A percentile compares a stretch with the other conserved stretches of the same genome.
phyloP scores from a whole-genome alignment of 257 asterid species.

The Thymus mandschuricus region DNA sequence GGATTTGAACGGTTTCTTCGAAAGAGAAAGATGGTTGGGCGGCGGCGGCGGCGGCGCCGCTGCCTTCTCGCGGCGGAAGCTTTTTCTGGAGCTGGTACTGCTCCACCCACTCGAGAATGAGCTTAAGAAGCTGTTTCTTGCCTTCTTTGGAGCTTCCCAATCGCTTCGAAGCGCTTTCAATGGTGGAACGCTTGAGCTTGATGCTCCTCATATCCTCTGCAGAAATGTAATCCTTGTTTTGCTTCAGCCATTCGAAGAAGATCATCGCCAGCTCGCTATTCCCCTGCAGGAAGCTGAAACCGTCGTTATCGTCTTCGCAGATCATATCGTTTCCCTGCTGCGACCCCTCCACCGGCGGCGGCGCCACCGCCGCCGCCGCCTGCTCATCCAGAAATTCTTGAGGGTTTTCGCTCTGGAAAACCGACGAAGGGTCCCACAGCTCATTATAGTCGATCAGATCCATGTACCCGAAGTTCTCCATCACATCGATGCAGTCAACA shows the following conservation, averaged over 20 bases:
- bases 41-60: not conserved
- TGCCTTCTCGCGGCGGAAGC: conserved; percentile 33
- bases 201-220: conserved; percentile 87
- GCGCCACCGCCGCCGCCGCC: not conserved
- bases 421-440: conserved; percentile 71
- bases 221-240: conserved; percentile 68
- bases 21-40: conserved; percentile 25
- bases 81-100: conserved; percentile 70
- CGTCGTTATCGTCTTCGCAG: conserved; percentile 22
- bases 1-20: conserved; percentile 34
- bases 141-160: conserved; percentile 74
- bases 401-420: conserved; percentile 52
- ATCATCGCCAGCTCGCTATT: conserved; percentile 65
- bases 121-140: conserved; percentile 67
- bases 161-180: conserved; percentile 74
- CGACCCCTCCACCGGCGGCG: not conserved
- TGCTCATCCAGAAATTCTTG: conserved; percentile 27
- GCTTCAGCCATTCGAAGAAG: conserved; percentile 88
- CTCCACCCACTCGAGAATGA: conserved; percentile 88
- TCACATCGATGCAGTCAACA: conserved; percentile 52
- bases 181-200: conserved; percentile 77
- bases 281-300: conserved; percentile 53
- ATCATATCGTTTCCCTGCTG: not conserved
- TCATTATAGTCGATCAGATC: conserved; percentile 70
- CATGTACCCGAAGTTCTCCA: conserved; percentile 74